phyloP scores from a whole-genome alignment of 2,329 filamentous ascomycete species.

The Cyphellophora europaea region DNA sequence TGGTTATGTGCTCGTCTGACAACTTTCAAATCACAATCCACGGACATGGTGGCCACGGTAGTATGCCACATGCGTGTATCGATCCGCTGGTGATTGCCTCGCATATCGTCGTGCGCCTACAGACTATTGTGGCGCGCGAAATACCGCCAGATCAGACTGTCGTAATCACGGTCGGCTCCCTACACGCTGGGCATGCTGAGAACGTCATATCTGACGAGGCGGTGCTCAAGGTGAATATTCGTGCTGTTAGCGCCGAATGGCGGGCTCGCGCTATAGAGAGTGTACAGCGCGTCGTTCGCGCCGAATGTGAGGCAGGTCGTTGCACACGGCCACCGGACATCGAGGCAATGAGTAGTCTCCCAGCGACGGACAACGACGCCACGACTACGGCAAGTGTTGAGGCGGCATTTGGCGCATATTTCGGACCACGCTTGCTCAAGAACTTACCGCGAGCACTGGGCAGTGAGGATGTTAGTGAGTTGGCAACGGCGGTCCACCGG shows the following conservation, averaged over 20 bases:
- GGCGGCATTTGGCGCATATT: constrained; percentile 37
- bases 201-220: constrained; percentile 52
- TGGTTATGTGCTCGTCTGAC: constrained; percentile 35
- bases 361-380: constrained; percentile 44
- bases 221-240: constrained; percentile 45
- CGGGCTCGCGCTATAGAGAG: constrained; percentile 38
- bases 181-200: constrained; percentile 51
- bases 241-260: constrained; percentile 36
- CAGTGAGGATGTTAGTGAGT: constrained; percentile 50
- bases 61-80: constrained; percentile 45
- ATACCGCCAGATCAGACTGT: constrained; percentile 43
- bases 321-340: constrained; percentile 40
- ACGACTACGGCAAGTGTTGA: constrained; percentile 34
- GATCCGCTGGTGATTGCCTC: constrained; percentile 52
- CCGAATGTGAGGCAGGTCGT: constrained; percentile 43
- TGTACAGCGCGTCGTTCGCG: constrained; percentile 46
- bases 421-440: constrained; percentile 23
- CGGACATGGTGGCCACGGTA: constrained; percentile 50
- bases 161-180: constrained; percentile 49
- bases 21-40: constrained; percentile 44
- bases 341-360: constrained; percentile 40
- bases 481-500: constrained; percentile 40
- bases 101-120: constrained; percentile 46
- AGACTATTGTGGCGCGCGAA: constrained; percentile 50
- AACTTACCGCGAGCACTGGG: constrained; percentile 12